Base-by-base conservation (phyloP, 345 rosid species). In the Punica granatum region DNA sequence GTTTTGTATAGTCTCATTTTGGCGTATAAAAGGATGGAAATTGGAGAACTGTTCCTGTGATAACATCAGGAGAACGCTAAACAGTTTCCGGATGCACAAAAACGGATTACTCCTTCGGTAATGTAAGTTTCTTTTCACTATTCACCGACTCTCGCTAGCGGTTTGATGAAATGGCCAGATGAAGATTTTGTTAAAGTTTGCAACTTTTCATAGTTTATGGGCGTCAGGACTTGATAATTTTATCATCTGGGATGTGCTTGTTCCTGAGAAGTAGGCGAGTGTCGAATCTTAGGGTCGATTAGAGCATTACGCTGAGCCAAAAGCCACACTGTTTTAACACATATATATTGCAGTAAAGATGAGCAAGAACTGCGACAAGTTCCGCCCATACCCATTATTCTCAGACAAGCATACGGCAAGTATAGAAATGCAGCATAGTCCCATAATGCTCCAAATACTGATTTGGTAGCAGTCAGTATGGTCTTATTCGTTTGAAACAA, bases 371-470 rank as follows among this genome's bases (percentile, higher is more conserved):
- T 1, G 11, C 23, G 28, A 7, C 6, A 48, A 51, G 58, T 51
- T 51, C 58, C 58, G 21, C 6, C 13, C 14, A 7, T 51, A 28
- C 10, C 58, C 28, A 23, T 51, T 51, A 30, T 23, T 51, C 28
- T 21, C 58, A n/a, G 9, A 51, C 58, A n/a, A 51, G 58, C 11
- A 37, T 11, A 4, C 11, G 41, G 41, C 5, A 37, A 11, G 41
- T 26, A 30, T 10, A 30, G 34, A 56, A 56, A 56, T 56, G 61
- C 61, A 25, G 32, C 26, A n/a, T n/a, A 54, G n/a, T 65, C 42
- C 68, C 68, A 18, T 42, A 13, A 41, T 43, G 67, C 41, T 32
- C 42, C 60, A 65, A 9, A 44, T 65, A 48, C 68, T 19, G 15
- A 19, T 21, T 25, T 21, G 54, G 37, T 34, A 46, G 21, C 26